Conservation (phyloP, 2,329 filamentous ascomycete genomes). For the Phoma sp. region DNA sequence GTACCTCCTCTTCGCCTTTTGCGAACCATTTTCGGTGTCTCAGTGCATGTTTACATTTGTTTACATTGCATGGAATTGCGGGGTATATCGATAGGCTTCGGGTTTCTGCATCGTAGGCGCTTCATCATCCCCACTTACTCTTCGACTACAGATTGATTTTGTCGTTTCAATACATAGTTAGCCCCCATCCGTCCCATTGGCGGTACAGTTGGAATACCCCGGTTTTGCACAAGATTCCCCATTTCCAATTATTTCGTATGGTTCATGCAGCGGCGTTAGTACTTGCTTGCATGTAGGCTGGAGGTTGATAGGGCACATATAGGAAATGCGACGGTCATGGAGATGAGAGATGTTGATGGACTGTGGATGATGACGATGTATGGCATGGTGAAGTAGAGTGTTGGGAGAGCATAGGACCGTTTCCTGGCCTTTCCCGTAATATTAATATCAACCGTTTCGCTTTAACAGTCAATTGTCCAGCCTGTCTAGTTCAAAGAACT, state of each 20-base stretch:
- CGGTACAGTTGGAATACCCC: conserved; percentile 20
- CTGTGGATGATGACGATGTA: conserved; percentile 15
- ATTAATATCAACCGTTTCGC: conserved; percentile 31
- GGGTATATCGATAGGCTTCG: conserved; percentile 21
- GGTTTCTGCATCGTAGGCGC: conserved; percentile 33
- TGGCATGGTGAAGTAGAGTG: conserved; percentile 14
- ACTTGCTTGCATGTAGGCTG: conserved; percentile 25
- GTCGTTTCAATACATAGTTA: conserved; percentile 23
- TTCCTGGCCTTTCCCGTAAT: conserved; percentile 33
- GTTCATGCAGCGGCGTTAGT: conserved; percentile 18
- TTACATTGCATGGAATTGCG: conserved; percentile 41
- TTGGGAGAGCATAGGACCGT: conserved; percentile 23
- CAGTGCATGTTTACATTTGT: conserved; percentile 31
- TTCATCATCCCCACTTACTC: conserved; percentile 21
- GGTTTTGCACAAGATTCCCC: conserved; percentile 41
- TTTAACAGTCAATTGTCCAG: neutral
- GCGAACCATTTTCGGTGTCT: conserved; percentile 32
- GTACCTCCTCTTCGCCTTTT: neutral
- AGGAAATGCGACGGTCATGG: conserved; percentile 11
- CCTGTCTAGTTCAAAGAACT: neutral
- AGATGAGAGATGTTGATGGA: conserved; percentile 13
- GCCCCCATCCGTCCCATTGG: conserved; percentile 28
- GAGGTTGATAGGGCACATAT: conserved; percentile 24
- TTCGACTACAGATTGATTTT: conserved; percentile 20
- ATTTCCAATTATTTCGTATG: conserved; percentile 25